Evolutionary conservation across 768 basidiomycete species (phyloP).

Genomic region (Zangia roseola): DNA sequence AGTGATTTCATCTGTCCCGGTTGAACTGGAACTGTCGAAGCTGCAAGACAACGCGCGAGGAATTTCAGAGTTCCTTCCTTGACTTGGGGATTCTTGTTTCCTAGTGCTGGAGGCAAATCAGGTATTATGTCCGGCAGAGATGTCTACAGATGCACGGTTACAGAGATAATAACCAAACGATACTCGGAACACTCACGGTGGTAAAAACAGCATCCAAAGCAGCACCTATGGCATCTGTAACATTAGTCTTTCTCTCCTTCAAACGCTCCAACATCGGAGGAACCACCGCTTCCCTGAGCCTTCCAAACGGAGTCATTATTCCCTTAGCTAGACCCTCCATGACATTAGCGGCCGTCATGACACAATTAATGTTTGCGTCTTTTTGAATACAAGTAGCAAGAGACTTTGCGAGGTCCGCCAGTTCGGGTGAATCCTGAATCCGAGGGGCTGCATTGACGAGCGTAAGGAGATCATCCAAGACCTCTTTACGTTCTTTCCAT

Average conservation of each 20-base stretch:
- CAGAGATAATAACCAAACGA: conserved; percentile 1
- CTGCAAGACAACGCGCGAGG: conserved; percentile 71
- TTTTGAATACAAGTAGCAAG: conserved; percentile 78
- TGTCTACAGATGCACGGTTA: conserved; percentile 47
- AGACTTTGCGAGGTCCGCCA: conserved; percentile 72
- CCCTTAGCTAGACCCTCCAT: conserved; percentile 86
- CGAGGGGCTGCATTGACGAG: conserved; percentile 68
- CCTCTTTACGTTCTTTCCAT: conserved; percentile 98
- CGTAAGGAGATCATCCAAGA: conserved; percentile 76
- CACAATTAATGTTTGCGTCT: conserved; percentile 95
- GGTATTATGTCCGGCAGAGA: conserved; percentile 78
- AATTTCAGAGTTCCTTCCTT: conserved; percentile 93
- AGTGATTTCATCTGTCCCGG: conserved; percentile 78
- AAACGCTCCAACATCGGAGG: conserved; percentile 80
- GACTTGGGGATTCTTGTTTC: conserved; percentile 94
- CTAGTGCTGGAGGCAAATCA: conserved; percentile 73
- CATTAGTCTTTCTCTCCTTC: conserved; percentile 91
- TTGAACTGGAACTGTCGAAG: conserved; percentile 67
- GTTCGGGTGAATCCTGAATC: conserved; percentile 77
- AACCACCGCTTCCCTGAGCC: conserved; percentile 69
- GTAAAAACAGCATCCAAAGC: conserved; percentile 87
- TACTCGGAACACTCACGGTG: conserved; percentile 56
- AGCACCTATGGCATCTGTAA: conserved; percentile 84
- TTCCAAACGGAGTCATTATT: conserved; percentile 69
- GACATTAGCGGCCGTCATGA: conserved; percentile 82